Evolutionary conservation across 2,329 filamentous ascomycete genomes (phyloP), one percentile per base, ranked within the genome.

Genomic region (Arthrobotrys sinensis): DNA sequence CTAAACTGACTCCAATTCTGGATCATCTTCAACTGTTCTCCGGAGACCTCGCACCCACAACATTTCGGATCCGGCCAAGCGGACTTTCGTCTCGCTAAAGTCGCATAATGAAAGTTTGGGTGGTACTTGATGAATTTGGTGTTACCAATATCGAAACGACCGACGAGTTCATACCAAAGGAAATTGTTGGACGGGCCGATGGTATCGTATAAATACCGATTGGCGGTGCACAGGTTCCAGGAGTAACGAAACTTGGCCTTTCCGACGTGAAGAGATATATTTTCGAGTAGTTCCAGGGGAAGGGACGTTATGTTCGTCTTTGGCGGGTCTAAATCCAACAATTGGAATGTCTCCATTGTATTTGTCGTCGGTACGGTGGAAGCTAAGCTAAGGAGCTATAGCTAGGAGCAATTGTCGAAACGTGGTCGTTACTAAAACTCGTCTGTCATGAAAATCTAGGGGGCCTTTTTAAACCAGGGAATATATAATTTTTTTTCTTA

Each of bases 171-270:
- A 19, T 55, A 67, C 46, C 64, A 67, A 3, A 67, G 48, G 24
- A 67, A 53, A 55, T 67, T 67, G 21, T 67, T 67, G 1, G 64
- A 43, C 14, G 48, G 64, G 4, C 64, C 64, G 38, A 67, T 53
- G 6, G 11, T 67, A 10, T 34, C 12, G 19, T 53, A 55, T n/a
- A 67, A 32, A 19, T 40, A 24, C 14, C 34, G 19, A 8, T 52
- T 53, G 5, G n/a, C 14, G 12, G 12, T n/a, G 32, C 46, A 53
- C 0, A 67, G 34, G 21, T 55, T 55, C 48, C 46, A 53, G 11
- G 36, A 36, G 6, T 45, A 12, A 2, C 12, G 19, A 14, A 24
- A 5, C 1, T 55, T 28, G 5, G 8, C 2, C 19, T 32, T 40
- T 16, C 46, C 46, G 48, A 67, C 64, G 19, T 53, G 21, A 19